Conservation (phyloP, 1,284 basidiomycete species). For the Prillingera fragicola region DNA sequence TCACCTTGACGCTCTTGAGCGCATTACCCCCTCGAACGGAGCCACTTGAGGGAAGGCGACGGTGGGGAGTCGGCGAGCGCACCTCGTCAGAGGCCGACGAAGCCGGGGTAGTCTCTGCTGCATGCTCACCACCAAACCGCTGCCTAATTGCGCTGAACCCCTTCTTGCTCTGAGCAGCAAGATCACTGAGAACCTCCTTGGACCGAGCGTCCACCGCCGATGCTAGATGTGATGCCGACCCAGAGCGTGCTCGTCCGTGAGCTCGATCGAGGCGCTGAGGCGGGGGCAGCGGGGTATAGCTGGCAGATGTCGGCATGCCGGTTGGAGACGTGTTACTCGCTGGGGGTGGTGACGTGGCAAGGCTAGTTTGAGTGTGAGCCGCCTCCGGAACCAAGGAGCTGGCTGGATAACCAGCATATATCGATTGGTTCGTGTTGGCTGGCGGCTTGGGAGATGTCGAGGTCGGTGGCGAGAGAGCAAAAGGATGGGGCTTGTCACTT, state of each 20-base stretch:
- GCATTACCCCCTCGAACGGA: too few species aligned
- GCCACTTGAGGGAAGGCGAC: conserved; percentile 27
- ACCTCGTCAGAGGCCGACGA: conserved; percentile 15
- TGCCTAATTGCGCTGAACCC: conserved; percentile 46
- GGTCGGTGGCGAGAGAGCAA: conserved; percentile 25
- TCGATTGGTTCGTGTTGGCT: neutral
- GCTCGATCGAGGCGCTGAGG: too few species aligned
- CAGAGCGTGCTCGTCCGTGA: conserved; percentile 23
- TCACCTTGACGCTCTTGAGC: conserved; percentile 67
- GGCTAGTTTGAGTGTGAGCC: neutral
- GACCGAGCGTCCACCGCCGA: conserved; percentile 25
- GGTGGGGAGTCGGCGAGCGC: neutral
- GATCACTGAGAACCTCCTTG: conserved; percentile 45
- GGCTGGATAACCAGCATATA: too few species aligned
- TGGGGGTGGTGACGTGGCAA: neutral
- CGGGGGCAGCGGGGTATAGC: too few species aligned
- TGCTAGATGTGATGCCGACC: conserved; percentile 13
- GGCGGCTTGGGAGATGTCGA: neutral
- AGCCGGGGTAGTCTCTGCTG: conserved; percentile 4
- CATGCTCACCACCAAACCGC: conserved; percentile 40
- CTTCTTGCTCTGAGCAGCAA: conserved; percentile 44
- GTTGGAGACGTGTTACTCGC: neutral
- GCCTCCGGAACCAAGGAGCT: too few species aligned
- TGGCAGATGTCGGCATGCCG: too few species aligned
- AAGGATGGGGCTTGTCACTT: conserved; percentile 15